A percentile compares a stretch with the other conserved stretches of the same genome.
Evolutionary conservation across 805 yeast species (phyloP).

Genomic region (Cyberlindnera xishuangbannaensis): DNA sequence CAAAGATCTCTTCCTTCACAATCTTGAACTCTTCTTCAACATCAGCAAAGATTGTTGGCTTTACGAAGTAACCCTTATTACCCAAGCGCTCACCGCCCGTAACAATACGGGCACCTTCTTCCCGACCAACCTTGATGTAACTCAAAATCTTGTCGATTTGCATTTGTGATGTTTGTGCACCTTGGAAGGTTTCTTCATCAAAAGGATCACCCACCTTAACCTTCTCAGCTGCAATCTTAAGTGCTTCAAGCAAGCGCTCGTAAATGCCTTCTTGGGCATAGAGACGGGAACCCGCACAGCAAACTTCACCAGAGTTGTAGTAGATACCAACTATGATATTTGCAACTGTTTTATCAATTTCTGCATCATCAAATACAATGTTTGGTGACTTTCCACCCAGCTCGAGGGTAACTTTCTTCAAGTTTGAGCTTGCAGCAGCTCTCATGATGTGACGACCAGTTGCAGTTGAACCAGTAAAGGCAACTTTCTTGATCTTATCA

Average conservation of each 20-base stretch:
- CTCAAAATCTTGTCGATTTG: slow-evolving; percentile 62
- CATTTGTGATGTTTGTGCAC: slow-evolving; percentile 66
- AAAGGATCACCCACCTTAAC: slow-evolving; percentile 77
- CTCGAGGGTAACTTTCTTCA: slow-evolving; percentile 79
- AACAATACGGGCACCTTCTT: slow-evolving; percentile 64
- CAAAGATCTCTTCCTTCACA: slow-evolving; percentile 87
- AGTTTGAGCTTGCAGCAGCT: slow-evolving; percentile 62
- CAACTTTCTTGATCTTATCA: slow-evolving; percentile 79
- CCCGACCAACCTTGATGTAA: slow-evolving; percentile 58
- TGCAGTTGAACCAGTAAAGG: slow-evolving; percentile 93
- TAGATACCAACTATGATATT: slow-evolving; percentile 70
- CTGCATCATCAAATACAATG: slow-evolving; percentile 74
- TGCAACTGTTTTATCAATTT: slow-evolving; percentile 58
- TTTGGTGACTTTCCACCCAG: slow-evolving; percentile 91
- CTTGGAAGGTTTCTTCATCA: slow-evolving; percentile 62
- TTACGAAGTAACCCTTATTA: slow-evolving; percentile 61
- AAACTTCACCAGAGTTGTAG: slow-evolving; percentile 89
- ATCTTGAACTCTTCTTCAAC: slow-evolving; percentile 69
- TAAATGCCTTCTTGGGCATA: slow-evolving; percentile 72
- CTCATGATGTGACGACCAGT: slow-evolving; percentile 73
- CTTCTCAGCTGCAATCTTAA: slow-evolving; percentile 41
- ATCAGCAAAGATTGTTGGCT: slow-evolving; percentile 84
- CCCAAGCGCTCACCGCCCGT: slow-evolving; percentile 80
- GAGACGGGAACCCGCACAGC: slow-evolving; percentile 89
- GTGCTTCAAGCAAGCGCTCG: slow-evolving; percentile 57